Base-by-base conservation (phyloP, 2,329 filamentous ascomycete genomes). In the Colletotrichum ledebouriae region DNA sequence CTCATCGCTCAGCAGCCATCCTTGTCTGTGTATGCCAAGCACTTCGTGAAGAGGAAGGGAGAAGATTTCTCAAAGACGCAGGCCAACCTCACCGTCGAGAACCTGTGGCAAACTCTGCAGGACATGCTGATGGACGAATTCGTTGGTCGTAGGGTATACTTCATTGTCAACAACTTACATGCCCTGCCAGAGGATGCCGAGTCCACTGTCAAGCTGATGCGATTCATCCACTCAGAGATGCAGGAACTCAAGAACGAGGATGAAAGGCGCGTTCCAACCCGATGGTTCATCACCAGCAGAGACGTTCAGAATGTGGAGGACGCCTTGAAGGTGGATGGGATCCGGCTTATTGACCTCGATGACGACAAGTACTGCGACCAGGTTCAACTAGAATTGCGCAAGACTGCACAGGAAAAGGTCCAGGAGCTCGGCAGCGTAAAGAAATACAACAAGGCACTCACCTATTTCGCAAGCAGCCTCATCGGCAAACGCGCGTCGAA, bases 211-310 rank as follows among this genome's bases (percentile, higher is more conserved):
- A 80, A 79, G 52, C 61, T 80, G 15, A 77, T 80, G 75, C 73
- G 73, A 0, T 76, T 77, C 46, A 69, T 80, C 52, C 71, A 72
- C 12, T 60, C 71, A 0, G 78, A 80, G 39, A 70, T 79, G 20
- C 70, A 75, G 22, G 71, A 58, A 13, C 69, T 73, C 11, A 34
- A 25, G n/a, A 71, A 70, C n/a, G 49, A 70, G 11, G 73, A 74
- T 25, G 64, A 71, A 9, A 75, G 67, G 42, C 46, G 67, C 6
- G 74, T 74, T 3, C 62, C 71, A 10, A 77, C 76, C 0, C 76
- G 80, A 59, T 82, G 81, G 81, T 72, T 82, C 34, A 76, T 82
- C 50, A 82, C 81, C 0, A 82, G 80, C 39, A 73, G 79, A 33
- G 75, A 78, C 10, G 52, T 67, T 3, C 52, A 67, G 15, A 34